Conservation (phyloP, 2,329 filamentous ascomycete genomes). For the Penicillium sp. region DNA sequence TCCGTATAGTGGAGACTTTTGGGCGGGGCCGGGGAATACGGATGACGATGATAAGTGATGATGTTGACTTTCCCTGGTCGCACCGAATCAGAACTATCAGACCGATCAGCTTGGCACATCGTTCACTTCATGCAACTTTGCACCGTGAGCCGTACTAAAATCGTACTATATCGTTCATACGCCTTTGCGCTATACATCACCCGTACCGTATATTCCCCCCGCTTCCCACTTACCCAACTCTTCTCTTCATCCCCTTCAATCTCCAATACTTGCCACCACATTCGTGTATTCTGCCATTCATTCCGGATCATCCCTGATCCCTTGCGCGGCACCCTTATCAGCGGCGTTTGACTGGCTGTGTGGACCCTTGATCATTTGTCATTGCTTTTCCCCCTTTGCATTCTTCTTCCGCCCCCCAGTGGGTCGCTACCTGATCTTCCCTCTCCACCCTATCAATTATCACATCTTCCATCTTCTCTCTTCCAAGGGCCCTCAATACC, state of each 20-base stretch:
- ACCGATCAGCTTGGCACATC: not conserved
- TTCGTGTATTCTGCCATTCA: not conserved
- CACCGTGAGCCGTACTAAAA: not conserved
- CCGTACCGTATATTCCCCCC: not conserved
- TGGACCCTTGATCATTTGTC: conserved; percentile 1
- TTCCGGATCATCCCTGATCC: conserved; percentile 11
- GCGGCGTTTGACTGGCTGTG: conserved; percentile 8
- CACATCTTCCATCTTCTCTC: not conserved
- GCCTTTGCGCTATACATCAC: not conserved
- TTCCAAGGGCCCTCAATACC: not conserved
- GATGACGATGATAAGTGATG: conserved; percentile 2
- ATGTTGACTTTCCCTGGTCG: not conserved
- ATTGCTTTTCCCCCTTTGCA: conserved; percentile 7
- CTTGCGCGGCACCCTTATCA: conserved; percentile 13
- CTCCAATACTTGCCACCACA: not conserved
- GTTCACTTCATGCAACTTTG: not conserved
- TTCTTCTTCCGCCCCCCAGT: conserved; percentile 2
- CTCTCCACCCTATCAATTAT: conserved; percentile 1
- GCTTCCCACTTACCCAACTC: not conserved
- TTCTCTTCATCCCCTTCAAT: not conserved
- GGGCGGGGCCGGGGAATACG: conserved; percentile 1
- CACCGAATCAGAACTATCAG: not conserved
- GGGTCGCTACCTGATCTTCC: conserved; percentile 1
- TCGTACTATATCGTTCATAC: too few species aligned
- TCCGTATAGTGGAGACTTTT: not conserved